Conservation (phyloP, 371 early-diverging fungal species). For the Mortierella sp. region DNA sequence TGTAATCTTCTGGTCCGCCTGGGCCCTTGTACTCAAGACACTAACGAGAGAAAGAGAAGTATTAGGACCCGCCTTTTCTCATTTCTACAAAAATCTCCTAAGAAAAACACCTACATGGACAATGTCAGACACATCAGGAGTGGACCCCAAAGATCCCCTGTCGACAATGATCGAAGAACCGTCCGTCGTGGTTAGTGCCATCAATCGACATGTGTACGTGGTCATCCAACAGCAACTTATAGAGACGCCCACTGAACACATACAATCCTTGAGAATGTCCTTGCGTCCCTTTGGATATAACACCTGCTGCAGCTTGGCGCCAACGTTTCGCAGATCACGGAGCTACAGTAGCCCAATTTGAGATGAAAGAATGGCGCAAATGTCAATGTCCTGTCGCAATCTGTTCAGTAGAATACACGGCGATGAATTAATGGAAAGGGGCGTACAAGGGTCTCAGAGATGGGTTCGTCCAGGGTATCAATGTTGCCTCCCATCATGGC, state of each 20-base stretch:
- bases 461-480: conserved; percentile 95
- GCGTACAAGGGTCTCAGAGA: conserved; percentile 83
- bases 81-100: too few relatives aligned
- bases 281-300: conserved; percentile 73
- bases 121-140: conserved; percentile 88
- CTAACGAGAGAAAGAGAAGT: conserved; percentile 33
- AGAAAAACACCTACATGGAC: conserved; percentile 71
- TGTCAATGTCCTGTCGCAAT: too few relatives aligned
- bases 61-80: too few relatives aligned
- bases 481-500: conserved; percentile 46
- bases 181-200: background rate
- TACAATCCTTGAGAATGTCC: conserved; percentile 84
- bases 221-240: background rate
- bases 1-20: conserved; percentile 77
- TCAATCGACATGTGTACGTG: background rate
- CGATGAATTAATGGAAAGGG: background rate
- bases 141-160: conserved; percentile 97
- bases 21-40: conserved; percentile 72
- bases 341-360: conserved; percentile 65
- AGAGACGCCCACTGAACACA: conserved; percentile 25
- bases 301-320: conserved; percentile 79
- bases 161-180: background rate
- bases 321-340: conserved; percentile 82
- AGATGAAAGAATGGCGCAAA: too few relatives aligned
- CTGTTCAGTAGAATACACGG: too few relatives aligned